Evolutionary conservation across 2,329 filamentous ascomycete species (phyloP).

Genomic region (Cadophora sp.): DNA sequence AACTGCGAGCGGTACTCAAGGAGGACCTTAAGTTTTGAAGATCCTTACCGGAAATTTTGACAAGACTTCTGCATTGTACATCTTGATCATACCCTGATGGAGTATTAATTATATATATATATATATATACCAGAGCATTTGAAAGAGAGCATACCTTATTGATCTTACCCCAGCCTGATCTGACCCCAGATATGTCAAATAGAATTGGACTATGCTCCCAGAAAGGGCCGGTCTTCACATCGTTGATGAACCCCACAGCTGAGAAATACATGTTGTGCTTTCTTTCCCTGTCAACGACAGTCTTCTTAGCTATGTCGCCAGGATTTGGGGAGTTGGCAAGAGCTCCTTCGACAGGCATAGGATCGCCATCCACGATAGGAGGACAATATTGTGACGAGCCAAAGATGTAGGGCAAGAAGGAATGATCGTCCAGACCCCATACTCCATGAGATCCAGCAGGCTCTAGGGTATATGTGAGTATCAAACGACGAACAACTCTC

Average conservation of each 20-base stretch:
- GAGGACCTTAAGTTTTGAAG: not conserved
- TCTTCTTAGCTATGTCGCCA: constrained; percentile 68
- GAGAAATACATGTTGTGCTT: constrained; percentile 88
- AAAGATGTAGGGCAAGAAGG: constrained; percentile 92
- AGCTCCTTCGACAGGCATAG: constrained; percentile 81
- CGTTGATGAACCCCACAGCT: constrained; percentile 95
- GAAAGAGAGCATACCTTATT: constrained; percentile 68
- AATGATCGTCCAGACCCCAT: constrained; percentile 98
- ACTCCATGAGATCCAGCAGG: constrained; percentile 96
- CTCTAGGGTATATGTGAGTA: constrained; percentile 90
- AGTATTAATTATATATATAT: constrained; percentile 13
- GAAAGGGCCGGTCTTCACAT: constrained; percentile 95
- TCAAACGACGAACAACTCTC: constrained; percentile 80
- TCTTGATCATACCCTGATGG: constrained; percentile 93
- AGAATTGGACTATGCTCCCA: constrained; percentile 97
- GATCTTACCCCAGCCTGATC: constrained; percentile 96
- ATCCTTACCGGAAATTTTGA: constrained; percentile 81
- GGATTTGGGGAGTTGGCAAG: constrained; percentile 74
- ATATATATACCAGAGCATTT: not conserved
- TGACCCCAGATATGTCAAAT: constrained; percentile 92
- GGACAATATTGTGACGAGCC: constrained; percentile 90
- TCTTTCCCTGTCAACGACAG: constrained; percentile 70
- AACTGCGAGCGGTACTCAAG: not conserved
- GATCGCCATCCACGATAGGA: constrained; percentile 67
- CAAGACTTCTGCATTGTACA: constrained; percentile 97